Percentiles rank a stretch among this genome's conserved stretches.
These are phyloP conservation scores for Vishniacozyma victoriae DNA, from an alignment of 768 basidiomycete species.

Conservation along the genomic window DNA sequence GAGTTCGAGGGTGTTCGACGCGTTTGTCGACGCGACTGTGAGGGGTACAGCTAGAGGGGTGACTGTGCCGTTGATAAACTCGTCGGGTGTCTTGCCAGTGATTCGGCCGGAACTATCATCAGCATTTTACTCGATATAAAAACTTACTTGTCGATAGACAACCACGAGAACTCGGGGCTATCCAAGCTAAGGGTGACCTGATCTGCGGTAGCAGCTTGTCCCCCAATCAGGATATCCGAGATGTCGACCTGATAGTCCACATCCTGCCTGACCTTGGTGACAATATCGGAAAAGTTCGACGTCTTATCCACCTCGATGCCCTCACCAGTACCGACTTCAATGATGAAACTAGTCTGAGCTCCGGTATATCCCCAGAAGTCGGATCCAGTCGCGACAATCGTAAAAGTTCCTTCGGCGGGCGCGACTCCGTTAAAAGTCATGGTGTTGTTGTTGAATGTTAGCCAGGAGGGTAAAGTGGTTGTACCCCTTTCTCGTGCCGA, in stretches of 20 bases:
- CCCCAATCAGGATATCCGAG: conserved; percentile 56
- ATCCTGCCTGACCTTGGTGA: conserved; percentile 60
- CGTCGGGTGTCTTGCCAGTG: conserved; percentile 59
- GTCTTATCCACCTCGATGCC: conserved; percentile 26
- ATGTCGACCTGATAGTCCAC: conserved; percentile 51
- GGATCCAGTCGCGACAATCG: conserved; percentile 62
- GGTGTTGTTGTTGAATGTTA: conserved; percentile 63
- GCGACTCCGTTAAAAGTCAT: conserved; percentile 76
- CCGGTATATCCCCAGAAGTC: conserved; percentile 74
- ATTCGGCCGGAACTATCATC: conserved; percentile 20
- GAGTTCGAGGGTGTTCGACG: conserved; percentile 50
- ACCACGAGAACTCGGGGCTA: conserved; percentile 52
- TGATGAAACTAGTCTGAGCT: conserved; percentile 58
- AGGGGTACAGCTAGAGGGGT: conserved; percentile 52
- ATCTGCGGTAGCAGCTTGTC: conserved; percentile 54
- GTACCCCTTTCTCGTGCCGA: conserved; percentile 61
- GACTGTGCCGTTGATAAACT: conserved; percentile 40
- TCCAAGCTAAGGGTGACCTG: conserved; percentile 63
- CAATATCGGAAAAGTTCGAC: conserved; percentile 51
- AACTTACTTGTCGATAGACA: conserved; percentile 54
- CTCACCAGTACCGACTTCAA: conserved; percentile 45
- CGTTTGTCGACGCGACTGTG: conserved; percentile 61
- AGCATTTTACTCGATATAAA: neutral
- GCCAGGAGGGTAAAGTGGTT: conserved; percentile 68
- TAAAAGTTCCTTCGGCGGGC: conserved; percentile 52